These are phyloP conservation scores for Parasitella parasitica DNA, from an alignment of 371 early-diverging fungal species.

Conservation along the genomic window DNA sequence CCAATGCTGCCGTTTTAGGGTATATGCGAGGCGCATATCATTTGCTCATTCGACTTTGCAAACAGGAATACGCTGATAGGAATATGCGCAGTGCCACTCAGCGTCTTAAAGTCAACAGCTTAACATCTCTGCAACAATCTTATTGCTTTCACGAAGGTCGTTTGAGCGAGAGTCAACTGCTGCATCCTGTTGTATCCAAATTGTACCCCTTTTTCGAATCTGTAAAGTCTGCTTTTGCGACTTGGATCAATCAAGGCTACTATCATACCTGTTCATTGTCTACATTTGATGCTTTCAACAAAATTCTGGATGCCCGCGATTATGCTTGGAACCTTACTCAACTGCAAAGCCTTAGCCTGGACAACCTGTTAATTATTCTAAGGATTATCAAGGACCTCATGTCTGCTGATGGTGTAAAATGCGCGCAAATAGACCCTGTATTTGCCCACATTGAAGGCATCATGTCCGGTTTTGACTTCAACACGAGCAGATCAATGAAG, in stretches of 20 bases:
- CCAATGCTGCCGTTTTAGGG: constrained; percentile 1
- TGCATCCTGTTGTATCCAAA: constrained; percentile 47
- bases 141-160: constrained; percentile 44
- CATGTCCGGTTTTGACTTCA: constrained; percentile 44
- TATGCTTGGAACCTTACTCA: constrained; percentile 60
- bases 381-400: constrained; percentile 30
- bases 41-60: constrained; percentile 37
- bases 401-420: constrained; percentile 5
- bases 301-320: constrained; percentile 59
- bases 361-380: constrained; percentile 56
- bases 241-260: constrained; percentile 37
- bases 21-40: constrained; percentile 25
- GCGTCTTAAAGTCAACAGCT: constrained; percentile 39
- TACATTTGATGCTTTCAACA: constrained; percentile 35
- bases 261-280: constrained; percentile 22
- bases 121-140: constrained; percentile 58
- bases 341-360: constrained; percentile 48
- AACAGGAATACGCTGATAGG: constrained; percentile 33
- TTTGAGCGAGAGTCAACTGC: constrained; percentile 48
- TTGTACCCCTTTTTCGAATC: constrained; percentile 48
- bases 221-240: constrained; percentile 25
- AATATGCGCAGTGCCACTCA: constrained; percentile 28
- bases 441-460: constrained; percentile 28
- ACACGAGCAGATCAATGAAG: constrained; percentile 61
- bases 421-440: constrained; percentile 8